phyloP scores from a whole-genome alignment of 495 filamentous ascomycete species.

The Trichoderma reesei region DNA sequence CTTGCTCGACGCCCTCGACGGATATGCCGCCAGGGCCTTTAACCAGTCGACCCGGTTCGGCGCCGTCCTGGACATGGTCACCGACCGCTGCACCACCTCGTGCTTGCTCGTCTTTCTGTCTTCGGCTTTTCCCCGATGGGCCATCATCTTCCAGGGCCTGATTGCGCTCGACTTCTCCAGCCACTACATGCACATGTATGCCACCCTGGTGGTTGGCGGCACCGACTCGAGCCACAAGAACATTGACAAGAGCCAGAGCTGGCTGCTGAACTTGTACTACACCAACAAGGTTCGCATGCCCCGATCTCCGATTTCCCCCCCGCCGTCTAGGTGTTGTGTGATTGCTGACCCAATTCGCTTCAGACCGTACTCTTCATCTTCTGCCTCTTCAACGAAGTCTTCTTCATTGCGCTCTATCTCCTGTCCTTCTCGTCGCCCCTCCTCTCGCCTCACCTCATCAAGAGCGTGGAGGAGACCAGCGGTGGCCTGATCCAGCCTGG shows the following conservation, averaged over 20 bases:
- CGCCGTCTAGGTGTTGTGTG: constrained; percentile 2
- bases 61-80: constrained; percentile 95
- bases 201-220: constrained; percentile 74
- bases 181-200: constrained; percentile 99
- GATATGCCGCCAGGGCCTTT: constrained; percentile 77
- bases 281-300: constrained; percentile 71
- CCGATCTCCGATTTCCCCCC: not conserved
- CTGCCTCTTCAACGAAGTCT: constrained; percentile 85
- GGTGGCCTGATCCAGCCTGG: constrained; percentile 50
- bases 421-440: constrained; percentile 87
- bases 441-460: constrained; percentile 72
- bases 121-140: constrained; percentile 85
- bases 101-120: constrained; percentile 90
- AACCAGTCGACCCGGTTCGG: constrained; percentile 90
- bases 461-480: constrained; percentile 33
- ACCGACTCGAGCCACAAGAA: constrained; percentile 82
- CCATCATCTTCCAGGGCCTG: constrained; percentile 83
- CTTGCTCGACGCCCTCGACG: constrained; percentile 87
- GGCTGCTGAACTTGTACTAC: constrained; percentile 89
- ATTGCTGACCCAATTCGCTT: constrained; percentile 13
- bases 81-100: constrained; percentile 82
- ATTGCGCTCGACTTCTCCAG: constrained; percentile 87
- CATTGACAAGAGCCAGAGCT: constrained; percentile 66
- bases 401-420: constrained; percentile 97
- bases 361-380: constrained; percentile 86